Evolutionary conservation across 805 yeast genomes (phyloP).

Genomic region (Lachancea sp.): DNA sequence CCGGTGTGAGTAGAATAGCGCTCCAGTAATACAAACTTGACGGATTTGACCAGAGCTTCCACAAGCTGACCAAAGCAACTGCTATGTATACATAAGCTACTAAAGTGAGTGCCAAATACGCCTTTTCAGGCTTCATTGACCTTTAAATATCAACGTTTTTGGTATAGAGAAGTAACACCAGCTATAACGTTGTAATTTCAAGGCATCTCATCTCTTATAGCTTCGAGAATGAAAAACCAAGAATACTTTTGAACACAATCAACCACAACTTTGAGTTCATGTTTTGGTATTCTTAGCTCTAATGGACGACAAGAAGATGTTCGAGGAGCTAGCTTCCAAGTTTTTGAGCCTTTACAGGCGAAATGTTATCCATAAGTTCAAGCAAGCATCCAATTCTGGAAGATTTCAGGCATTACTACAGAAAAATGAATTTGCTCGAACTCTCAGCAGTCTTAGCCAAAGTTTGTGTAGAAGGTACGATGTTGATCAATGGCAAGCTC

Average conservation of each 20-base stretch:
- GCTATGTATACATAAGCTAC: constrained; percentile 18
- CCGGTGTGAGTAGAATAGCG: constrained; percentile 25
- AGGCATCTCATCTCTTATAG: no score
- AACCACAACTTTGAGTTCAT: no score
- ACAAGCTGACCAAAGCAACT: constrained; percentile 11
- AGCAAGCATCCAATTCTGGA: constrained; percentile 13
- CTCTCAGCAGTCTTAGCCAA: constrained; percentile 16
- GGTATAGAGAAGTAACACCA: no score
- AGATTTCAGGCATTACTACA: constrained; percentile 16
- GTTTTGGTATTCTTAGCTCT: no score
- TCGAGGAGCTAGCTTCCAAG: constrained; percentile 13
- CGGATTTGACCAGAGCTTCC: constrained; percentile 11
- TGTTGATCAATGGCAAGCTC: constrained; percentile 40
- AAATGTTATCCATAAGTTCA: constrained; percentile 15
- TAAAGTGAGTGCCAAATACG: background rate
- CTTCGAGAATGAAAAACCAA: no score
- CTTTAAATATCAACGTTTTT: no score
- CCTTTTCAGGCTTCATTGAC: constrained; percentile 4
- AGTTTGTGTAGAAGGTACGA: constrained; percentile 36
- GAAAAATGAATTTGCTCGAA: constrained; percentile 22
- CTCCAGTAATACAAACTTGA: constrained; percentile 25
- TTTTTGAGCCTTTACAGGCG: constrained; percentile 21
- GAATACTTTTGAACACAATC: no score
- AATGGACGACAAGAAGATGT: constrained; percentile 1
- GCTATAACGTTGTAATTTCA: background rate